Evolutionary conservation across 352 stramenopile genomes (phyloP), one percentile per base, ranked within the genome.

Genomic region (Pythium oligandrum): DNA sequence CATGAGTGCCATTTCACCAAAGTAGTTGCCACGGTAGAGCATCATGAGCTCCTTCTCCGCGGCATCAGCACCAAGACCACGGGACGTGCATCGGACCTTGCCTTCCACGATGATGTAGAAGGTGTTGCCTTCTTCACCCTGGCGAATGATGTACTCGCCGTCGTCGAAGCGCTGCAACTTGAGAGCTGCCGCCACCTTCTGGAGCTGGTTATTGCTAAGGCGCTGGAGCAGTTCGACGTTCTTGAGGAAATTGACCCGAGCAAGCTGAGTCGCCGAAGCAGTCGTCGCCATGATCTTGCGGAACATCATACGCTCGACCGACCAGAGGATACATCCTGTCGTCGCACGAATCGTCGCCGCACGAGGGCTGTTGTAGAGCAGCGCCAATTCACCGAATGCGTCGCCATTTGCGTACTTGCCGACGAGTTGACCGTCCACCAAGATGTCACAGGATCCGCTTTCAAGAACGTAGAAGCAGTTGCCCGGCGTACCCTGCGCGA

Each of bases 31-130:
- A 1, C 78, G 78, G 46, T 83, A 68, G 26, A 93, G 71, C 43
- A 69, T 83, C 78, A 90, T 89, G 51, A 91, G 73, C 44, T 88
- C 76, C 49, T 89, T 90, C 44, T 93, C 83, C 2, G 59, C 55
- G 11, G 68, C 74, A 1, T 85, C 73, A 4, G 64, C 57, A n/a
- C 62, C 64, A 6, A 70, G 52, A 6, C 68, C 57, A 6, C 73
- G 63, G 12, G 80, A 83, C 32, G 80, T 90, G 73, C 83, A 93
- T 17, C 70, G 69, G 31, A 98, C 88, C 30, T 79, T 89, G 55
- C 96, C 96, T 55, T 98, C 87, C 32, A 97, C 88, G 32, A 98
- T 94, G 66, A 98, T 98, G 79, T 98, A 98, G 67, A 98, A 99
- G 6, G 96, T 93, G 67, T 98, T 90, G 59, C 96, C 96, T 53